Base-by-base conservation (phyloP, 129 eudicot genomes). In the Lonicera japonica region DNA sequence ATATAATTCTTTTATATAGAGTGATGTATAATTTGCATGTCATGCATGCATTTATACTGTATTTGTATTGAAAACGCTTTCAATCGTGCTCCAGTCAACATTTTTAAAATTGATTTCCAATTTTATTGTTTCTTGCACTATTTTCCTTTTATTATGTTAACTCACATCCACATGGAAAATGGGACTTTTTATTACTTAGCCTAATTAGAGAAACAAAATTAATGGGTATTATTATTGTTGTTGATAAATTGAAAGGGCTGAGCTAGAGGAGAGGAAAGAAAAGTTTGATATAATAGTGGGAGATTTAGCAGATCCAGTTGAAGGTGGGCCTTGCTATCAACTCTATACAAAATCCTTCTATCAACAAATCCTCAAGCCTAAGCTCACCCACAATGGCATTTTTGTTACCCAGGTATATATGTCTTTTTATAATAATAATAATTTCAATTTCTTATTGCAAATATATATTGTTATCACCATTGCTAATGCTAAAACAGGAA, bases 281-380 rank as follows among this genome's bases (percentile, higher is more conserved):
- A 88, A 80, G 54, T 92, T 75, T 66, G 99, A 92, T 25, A 71
- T 92, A 6, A 92, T 92, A 29, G 85, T 92, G 34, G 99, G 99
- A 62, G 99, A 92, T 61, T 80, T 92, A 47, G 99, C 99, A 0
- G 99, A 92, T 55, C 99, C 97, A 64, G 90, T 90, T 64, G 95
- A 90, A 82, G 95, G 97, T 47, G 97, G 97, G 47, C 97, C 99
- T 47, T 92, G 99, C 60, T 88, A 85, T 60, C 91, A 92, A 56
- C 95, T 92, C 60, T 92, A 92, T 54, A 88, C 99, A 21, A 88
- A 92, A 66, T 77, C 88, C 38, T 92, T 92, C 80, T 92, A 92
- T 63, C 72, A 88, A 65, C 75, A 70, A 24, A 92, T 87, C 65
- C 83, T 92, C 58, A 92, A 92, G 73, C 99, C 99, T 46, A 82